Evolutionary conservation across 2,329 filamentous ascomycete genomes (phyloP).

Genomic region (Capronia americana): DNA sequence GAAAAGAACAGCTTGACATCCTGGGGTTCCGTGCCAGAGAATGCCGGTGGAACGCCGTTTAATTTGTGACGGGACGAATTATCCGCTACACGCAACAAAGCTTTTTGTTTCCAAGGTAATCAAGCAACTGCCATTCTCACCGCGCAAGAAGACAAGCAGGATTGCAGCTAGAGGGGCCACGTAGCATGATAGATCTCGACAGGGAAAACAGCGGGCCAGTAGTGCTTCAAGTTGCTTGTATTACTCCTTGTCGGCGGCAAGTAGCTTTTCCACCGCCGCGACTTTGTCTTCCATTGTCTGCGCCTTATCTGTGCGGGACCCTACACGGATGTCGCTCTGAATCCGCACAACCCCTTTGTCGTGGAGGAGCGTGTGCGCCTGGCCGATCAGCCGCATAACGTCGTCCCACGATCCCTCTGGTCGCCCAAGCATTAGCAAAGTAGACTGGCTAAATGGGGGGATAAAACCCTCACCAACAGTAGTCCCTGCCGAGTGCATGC

Average conservation of each 20-base stretch:
- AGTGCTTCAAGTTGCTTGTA: not conserved
- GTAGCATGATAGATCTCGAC: not conserved
- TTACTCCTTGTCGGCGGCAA: conserved; percentile 45
- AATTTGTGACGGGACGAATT: no score
- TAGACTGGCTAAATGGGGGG: not conserved
- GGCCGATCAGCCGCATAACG: conserved; percentile 84
- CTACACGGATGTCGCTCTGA: conserved; percentile 86
- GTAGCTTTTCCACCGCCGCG: conserved; percentile 60
- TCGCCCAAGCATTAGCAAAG: conserved; percentile 1
- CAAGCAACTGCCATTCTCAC: no score
- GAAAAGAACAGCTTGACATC: no score
- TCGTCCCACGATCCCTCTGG: conserved; percentile 90
- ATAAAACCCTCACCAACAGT: conserved; percentile 72
- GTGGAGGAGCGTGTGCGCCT: conserved; percentile 80
- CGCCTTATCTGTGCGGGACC: conserved; percentile 83
- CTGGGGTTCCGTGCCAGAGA: no score
- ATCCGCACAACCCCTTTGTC: conserved; percentile 78
- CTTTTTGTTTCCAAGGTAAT: no score
- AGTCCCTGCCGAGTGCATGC: conserved; percentile 92
- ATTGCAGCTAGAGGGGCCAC: no score
- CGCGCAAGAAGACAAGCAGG: no score
- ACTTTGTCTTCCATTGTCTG: conserved; percentile 85
- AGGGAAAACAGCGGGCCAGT: not conserved
- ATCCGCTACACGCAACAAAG: no score
- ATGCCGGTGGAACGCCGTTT: no score